Evolutionary conservation across 805 yeast genomes (phyloP).

Genomic region (Ogataea polymorpha): DNA sequence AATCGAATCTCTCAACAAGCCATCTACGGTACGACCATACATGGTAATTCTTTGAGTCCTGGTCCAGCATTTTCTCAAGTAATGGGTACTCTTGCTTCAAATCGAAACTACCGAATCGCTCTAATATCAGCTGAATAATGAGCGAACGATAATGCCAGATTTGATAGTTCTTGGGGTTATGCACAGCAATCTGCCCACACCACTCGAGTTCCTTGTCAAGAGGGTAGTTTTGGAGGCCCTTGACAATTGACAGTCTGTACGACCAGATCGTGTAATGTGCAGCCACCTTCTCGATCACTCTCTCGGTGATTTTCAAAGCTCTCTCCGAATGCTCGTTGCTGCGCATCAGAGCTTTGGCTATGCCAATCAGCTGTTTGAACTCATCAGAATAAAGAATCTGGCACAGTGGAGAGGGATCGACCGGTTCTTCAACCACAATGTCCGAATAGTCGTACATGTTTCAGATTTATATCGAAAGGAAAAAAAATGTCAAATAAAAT

Average conservation of each 20-base stretch:
- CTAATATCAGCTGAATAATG: conserved; percentile 39
- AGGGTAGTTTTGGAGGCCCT: conserved; percentile 32
- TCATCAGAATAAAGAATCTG: conserved; percentile 71
- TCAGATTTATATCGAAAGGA: conserved; percentile 1
- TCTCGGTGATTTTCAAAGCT: conserved; percentile 63
- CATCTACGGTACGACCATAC: conserved; percentile 94
- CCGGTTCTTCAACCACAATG: conserved; percentile 10
- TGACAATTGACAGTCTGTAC: conserved; percentile 55
- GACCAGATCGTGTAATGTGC: conserved; percentile 94
- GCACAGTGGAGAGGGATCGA: conserved; percentile 38
- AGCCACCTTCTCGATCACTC: conserved; percentile 65
- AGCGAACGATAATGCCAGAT: conserved; percentile 93
- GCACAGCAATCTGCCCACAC: conserved; percentile 73
- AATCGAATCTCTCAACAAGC: conserved; percentile 59
- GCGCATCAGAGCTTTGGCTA: conserved; percentile 56
- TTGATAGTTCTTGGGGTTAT: conserved; percentile 88
- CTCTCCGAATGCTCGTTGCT: conserved; percentile 64
- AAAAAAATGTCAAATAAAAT: background rate
- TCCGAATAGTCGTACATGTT: conserved; percentile 16
- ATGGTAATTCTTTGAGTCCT: conserved; percentile 89
- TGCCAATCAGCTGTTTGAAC: conserved; percentile 59
- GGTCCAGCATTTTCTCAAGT: conserved; percentile 62
- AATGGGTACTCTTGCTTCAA: conserved; percentile 62
- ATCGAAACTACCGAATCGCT: conserved; percentile 29
- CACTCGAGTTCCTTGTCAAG: conserved; percentile 64